Base-by-base conservation (phyloP, 2,329 filamentous ascomycete species). In the Botrytis aclada region DNA sequence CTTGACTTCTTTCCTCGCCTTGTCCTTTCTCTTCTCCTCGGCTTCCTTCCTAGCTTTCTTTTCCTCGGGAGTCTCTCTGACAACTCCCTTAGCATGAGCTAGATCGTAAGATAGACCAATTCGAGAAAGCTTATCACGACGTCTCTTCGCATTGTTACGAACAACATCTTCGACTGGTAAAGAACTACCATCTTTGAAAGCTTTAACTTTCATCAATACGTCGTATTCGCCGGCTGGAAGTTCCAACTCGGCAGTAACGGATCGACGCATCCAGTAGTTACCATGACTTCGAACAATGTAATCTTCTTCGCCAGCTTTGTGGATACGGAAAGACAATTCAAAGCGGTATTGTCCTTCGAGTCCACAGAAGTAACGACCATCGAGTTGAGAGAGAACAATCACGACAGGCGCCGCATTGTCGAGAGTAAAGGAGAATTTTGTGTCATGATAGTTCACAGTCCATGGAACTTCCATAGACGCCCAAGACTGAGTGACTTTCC, bases 81-180 rank as follows among this genome's bases (percentile, higher is more conserved):
- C 77, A 41, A 83, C 82, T 2, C 88, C 88, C 78, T 89, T 90
- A 78, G 85, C 86, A 79, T 90, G 88, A 0, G 88, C 88, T 5
- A 90, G 78, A 76, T 90, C 88, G 73, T 90, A 90, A 0, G 87
- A 85, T 43, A 87, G 84, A 6, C 88, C 88, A n/a, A 89, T 86
- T 39, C 87, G 85, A 2, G 87, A 83, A 5, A 90, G 82, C 80
- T 90, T 90, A 67, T 88, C 86, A 5, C 76, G 76, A 22, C 77
- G 88, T 85, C 71, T 72, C 41, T 77, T 74, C 8, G 75, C 76
- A 69, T 78, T 78, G 43, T 75, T 74, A 29, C 75, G 75, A 3
- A 90, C 84, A 0, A 90, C 86, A 41, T 79, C 74, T 71, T 80
- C 77, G 32, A 88, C 82, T 0, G 86, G 85, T 12, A 83, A 76